These are phyloP conservation scores for Alternaria sp. DNA, from an alignment of 2,329 filamentous ascomycete species.

Conservation along the genomic window DNA sequence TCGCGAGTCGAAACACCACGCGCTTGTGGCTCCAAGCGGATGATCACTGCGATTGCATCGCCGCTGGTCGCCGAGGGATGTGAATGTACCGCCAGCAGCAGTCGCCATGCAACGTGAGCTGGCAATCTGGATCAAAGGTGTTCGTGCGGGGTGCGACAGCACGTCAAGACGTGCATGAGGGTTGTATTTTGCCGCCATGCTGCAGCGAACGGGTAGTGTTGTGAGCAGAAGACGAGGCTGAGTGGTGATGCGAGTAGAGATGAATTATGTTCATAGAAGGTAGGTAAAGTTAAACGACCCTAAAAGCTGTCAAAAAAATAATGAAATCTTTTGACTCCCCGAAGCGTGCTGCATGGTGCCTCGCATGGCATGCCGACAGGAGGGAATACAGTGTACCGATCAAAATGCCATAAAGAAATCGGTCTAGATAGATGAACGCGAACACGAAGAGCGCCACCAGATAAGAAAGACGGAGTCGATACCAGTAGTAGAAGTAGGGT, in stretches of 20 bases:
- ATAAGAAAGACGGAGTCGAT: slow-evolving; percentile 18
- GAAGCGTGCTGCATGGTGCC: slow-evolving; percentile 25
- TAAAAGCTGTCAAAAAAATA: slow-evolving; percentile 16
- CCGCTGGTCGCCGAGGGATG: not conserved
- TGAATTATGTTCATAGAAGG: slow-evolving; percentile 45
- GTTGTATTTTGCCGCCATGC: not conserved
- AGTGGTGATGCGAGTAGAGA: slow-evolving; percentile 5
- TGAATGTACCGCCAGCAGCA: not conserved
- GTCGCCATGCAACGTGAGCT: not conserved
- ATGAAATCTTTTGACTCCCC: slow-evolving; percentile 32
- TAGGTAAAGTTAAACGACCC: slow-evolving; percentile 21
- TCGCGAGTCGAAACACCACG: slow-evolving; percentile 8
- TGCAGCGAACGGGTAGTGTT: not conserved
- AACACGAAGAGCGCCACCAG: slow-evolving; percentile 17
- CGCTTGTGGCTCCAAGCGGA: not conserved
- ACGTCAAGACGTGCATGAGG: not conserved
- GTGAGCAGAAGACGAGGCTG: not conserved
- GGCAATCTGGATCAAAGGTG: not conserved
- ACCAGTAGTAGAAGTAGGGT: slow-evolving; percentile 21
- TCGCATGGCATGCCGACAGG: slow-evolving; percentile 25
- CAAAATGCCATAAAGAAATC: slow-evolving; percentile 38
- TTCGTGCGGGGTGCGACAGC: not conserved
- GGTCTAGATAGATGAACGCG: slow-evolving; percentile 33
- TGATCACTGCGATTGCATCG: slow-evolving; percentile 6
- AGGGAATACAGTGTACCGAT: slow-evolving; percentile 39